Percentiles rank a stretch among this genome's conserved stretches.
Evolutionary conservation across 2,329 filamentous ascomycete species (phyloP).

Genomic region (Exophiala viscosa): DNA sequence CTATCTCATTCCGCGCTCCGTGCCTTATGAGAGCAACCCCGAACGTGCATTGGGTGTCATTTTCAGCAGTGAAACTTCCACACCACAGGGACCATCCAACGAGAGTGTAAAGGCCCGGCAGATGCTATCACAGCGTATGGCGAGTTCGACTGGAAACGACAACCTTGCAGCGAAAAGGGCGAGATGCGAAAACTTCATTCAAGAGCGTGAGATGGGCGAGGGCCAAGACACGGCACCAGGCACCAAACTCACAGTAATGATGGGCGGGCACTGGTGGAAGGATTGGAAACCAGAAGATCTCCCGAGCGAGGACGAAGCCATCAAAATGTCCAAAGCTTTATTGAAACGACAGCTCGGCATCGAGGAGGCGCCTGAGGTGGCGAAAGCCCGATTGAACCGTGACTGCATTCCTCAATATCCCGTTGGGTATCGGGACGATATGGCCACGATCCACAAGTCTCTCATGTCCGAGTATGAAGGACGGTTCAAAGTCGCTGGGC

Average conservation of each 20-base stretch:
- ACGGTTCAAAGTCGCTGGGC: constrained; percentile 60
- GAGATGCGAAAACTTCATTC: neutral
- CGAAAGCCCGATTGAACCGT: constrained; percentile 57
- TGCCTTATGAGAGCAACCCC: constrained; percentile 68
- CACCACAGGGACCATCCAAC: constrained; percentile 5
- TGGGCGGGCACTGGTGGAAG: constrained; percentile 92
- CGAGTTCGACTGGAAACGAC: too few relatives aligned
- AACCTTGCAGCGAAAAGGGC: too few relatives aligned
- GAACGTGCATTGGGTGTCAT: constrained; percentile 85
- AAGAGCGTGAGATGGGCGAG: neutral
- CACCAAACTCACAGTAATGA: constrained; percentile 89
- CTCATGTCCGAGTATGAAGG: constrained; percentile 57
- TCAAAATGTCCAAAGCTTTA: constrained; percentile 65
- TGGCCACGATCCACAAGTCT: constrained; percentile 56
- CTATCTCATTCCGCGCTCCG: constrained; percentile 79
- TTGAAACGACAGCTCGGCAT: constrained; percentile 73
- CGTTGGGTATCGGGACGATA: constrained; percentile 67
- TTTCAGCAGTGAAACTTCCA: constrained; percentile 72
- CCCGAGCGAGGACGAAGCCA: constrained; percentile 63
- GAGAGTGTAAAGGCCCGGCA: neutral
- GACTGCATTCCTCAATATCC: constrained; percentile 89
- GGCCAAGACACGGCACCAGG: constrained; percentile 58
- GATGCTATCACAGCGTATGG: too few relatives aligned
- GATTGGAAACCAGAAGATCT: constrained; percentile 50
- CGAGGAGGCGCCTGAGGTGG: constrained; percentile 57